These are phyloP conservation scores for Hydnomerulius pinastri DNA, from an alignment of 768 basidiomycete genomes.

Conservation along the genomic window DNA sequence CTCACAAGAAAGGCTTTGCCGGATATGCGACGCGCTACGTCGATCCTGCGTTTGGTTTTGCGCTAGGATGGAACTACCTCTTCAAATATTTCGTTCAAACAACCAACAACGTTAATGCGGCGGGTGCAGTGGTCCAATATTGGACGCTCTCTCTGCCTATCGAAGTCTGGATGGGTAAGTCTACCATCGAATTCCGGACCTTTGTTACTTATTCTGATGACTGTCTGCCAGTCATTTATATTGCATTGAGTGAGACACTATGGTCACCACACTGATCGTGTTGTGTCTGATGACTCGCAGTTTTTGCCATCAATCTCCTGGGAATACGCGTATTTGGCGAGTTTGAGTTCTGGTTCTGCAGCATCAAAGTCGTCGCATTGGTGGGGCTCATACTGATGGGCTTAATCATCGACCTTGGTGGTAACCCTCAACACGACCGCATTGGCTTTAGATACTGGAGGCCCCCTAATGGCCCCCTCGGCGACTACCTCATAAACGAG, in stretches of 20 bases:
- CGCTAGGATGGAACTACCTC: slow-evolving; percentile 49
- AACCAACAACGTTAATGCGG: slow-evolving; percentile 66
- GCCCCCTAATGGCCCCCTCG: slow-evolving; percentile 15
- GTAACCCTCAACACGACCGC: slow-evolving; percentile 44
- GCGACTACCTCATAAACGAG: slow-evolving; percentile 28
- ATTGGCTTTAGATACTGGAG: slow-evolving; percentile 52
- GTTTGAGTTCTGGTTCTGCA: slow-evolving; percentile 56
- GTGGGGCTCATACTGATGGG: slow-evolving; percentile 44
- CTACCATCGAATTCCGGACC: not conserved
- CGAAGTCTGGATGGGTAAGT: slow-evolving; percentile 58
- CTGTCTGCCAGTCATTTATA: slow-evolving; percentile 51
- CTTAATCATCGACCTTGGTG: slow-evolving; percentile 54
- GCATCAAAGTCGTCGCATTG: slow-evolving; percentile 47
- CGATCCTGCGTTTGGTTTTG: slow-evolving; percentile 70
- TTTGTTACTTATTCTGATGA: slow-evolving; percentile 2
- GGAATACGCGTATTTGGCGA: slow-evolving; percentile 64
- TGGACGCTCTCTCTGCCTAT: slow-evolving; percentile 49
- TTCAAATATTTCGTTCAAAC: slow-evolving; percentile 65
- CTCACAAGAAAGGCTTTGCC: slow-evolving; percentile 58
- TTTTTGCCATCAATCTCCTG: slow-evolving; percentile 56
- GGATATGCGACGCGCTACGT: slow-evolving; percentile 67
- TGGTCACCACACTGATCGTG: not conserved
- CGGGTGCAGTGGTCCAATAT: slow-evolving; percentile 53
- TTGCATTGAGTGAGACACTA: slow-evolving; percentile 49
- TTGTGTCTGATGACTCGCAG: slow-evolving; percentile 26